phyloP scores from a whole-genome alignment of 441 rosid species.

The Mallotus japonicus region DNA sequence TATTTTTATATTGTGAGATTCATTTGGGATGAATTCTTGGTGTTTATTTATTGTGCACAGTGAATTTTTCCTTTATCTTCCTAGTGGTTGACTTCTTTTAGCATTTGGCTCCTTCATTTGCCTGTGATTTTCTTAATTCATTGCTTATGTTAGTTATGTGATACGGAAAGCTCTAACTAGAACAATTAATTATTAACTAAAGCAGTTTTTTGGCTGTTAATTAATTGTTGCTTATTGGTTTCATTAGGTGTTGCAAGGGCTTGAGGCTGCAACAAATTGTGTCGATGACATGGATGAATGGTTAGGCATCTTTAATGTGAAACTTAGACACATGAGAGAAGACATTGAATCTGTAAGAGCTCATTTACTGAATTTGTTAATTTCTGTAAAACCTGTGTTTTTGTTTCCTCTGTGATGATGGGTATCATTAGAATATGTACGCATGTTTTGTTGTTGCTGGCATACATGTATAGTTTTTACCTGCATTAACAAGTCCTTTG shows the following conservation, averaged over 20 bases:
- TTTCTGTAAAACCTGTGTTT: constrained; percentile 16
- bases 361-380: constrained; percentile 11
- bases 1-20: neutral
- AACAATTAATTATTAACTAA: no score
- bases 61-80: neutral
- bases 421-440: neutral
- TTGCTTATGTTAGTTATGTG: neutral
- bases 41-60: neutral
- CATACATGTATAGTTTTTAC: neutral
- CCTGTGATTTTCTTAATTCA: neutral
- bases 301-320: constrained; percentile 94
- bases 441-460: neutral
- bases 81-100: neutral
- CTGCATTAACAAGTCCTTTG: neutral
- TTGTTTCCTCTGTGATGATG: neutral
- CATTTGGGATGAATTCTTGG: neutral
- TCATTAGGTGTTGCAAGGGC: constrained; percentile 88
- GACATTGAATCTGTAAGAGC: constrained; percentile 89
- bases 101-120: neutral
- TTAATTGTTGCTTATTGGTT: constrained; percentile 26
- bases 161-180: neutral
- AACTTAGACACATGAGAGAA: constrained; percentile 99
- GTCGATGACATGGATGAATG: constrained; percentile 99
- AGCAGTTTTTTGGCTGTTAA: neutral
- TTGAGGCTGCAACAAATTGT: constrained; percentile 88